phyloP scores from a whole-genome alignment of 768 basidiomycete genomes.

The Clavaria fumosa region DNA sequence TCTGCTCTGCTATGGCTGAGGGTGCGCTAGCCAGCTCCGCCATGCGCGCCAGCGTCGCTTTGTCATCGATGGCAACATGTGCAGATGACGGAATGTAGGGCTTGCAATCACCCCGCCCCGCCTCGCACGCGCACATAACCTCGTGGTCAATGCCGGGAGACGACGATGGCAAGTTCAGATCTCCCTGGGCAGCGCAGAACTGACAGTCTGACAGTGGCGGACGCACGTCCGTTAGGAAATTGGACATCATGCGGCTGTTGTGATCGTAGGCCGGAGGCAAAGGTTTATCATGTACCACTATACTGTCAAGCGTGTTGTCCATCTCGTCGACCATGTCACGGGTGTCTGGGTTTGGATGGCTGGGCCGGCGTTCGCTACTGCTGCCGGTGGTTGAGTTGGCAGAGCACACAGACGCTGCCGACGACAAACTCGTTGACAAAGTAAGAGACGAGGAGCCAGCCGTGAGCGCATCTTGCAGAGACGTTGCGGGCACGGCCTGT shows the following conservation, averaged over 20 bases:
- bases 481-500: conserved; percentile 14
- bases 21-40: conserved; percentile 38
- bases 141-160: neutral
- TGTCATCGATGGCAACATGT: conserved; percentile 58
- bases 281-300: neutral
- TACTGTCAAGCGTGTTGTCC: too few species aligned
- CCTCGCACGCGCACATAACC: conserved; percentile 4
- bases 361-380: neutral
- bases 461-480: conserved; percentile 1
- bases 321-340: too few species aligned
- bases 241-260: too few species aligned
- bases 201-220: neutral
- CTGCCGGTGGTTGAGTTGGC: neutral
- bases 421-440: neutral
- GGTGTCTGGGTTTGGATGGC: neutral
- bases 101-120: conserved; percentile 8
- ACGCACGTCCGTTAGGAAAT: too few species aligned
- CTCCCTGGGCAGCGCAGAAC: neutral
- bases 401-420: neutral
- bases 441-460: conserved; percentile 15
- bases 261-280: conserved; percentile 34
- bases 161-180: neutral
- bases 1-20: conserved; percentile 33
- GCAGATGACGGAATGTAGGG: conserved; percentile 24
- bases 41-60: conserved; percentile 37